A percentile compares a stretch with the other conserved stretches of the same genome.
phyloP scores from a whole-genome alignment of 2,329 filamentous ascomycete species.

The Fusarium penzigii region DNA sequence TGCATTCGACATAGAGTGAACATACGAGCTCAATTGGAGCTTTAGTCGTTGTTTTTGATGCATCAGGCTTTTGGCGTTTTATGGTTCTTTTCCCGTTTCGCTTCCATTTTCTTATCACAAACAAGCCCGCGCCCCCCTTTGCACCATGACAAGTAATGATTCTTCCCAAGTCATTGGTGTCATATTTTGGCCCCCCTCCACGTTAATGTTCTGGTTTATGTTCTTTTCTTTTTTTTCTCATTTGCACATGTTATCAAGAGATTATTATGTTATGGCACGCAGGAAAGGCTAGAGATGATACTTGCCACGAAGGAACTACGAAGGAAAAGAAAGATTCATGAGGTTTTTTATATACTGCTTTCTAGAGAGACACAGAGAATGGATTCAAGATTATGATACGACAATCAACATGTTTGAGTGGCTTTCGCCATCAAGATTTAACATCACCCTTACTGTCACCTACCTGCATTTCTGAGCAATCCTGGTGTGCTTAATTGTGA shows the following conservation, averaged over 20 bases:
- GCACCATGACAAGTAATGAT: conserved; percentile 14
- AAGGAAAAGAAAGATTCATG: conserved; percentile 16
- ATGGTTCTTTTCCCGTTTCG: conserved; percentile 1
- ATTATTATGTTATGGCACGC: conserved; percentile 21
- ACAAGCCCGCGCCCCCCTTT: not conserved
- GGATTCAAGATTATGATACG: not conserved
- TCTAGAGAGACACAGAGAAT: not conserved
- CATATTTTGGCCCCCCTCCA: not conserved
- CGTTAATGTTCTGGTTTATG: not conserved
- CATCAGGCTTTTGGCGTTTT: conserved; percentile 28
- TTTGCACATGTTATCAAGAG: conserved; percentile 13
- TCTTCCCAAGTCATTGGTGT: not conserved
- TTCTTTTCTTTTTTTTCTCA: conserved; percentile 5
- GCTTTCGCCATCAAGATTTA: too few relatives aligned
- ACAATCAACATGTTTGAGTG: too few relatives aligned
- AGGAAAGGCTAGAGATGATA: conserved; percentile 21
- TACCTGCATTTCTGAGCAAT: too few relatives aligned
- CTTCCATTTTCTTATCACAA: conserved; percentile 9
- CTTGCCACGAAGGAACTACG: conserved; percentile 15
- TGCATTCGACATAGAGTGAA: conserved; percentile 18
- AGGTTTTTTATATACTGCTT: conserved; percentile 10
- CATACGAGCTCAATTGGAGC: conserved; percentile 20
- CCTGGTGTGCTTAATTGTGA: too few relatives aligned
- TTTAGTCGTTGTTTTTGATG: conserved; percentile 19
- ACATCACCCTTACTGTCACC: too few relatives aligned